phyloP scores from a whole-genome alignment of 306 rosid species.

The Canavalia gladiata region DNA sequence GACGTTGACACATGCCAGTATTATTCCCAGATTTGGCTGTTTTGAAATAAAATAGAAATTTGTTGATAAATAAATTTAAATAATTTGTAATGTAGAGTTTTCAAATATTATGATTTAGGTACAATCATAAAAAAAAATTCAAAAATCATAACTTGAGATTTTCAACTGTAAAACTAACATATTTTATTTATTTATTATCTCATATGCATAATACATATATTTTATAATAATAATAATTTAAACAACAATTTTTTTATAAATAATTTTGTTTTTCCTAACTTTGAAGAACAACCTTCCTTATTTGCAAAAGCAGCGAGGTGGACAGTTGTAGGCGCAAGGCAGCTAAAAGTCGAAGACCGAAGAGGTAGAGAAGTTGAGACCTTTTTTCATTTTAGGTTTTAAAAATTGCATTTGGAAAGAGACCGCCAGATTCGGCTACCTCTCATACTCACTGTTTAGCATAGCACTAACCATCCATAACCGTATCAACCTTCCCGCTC shows the following conservation, averaged over 20 bases:
- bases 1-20: neutral
- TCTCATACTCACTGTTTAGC: neutral
- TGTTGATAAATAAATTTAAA: no score
- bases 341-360: neutral
- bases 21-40: neutral
- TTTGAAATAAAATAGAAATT: neutral
- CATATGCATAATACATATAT: no score
- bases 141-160: no score
- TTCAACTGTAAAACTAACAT: no score
- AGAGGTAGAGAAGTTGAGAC: conserved; percentile 2
- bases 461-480: neutral
- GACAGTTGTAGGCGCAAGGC: neutral
- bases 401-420: conserved; percentile 29
- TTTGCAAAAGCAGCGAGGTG: conserved; percentile 17
- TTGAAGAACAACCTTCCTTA: no score
- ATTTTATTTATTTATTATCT: no score
- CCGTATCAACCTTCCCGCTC: conserved; percentile 56
- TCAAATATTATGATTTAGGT: neutral
- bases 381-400: conserved; percentile 18
- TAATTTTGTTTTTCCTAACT: no score
- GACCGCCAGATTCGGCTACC: conserved; percentile 10
- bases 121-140: neutral
- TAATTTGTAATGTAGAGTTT: neutral
- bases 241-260: no score
- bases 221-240: no score